These are phyloP conservation scores for Saccharomyces hybrid DNA, from an alignment of 1,139 yeast genomes.

Conservation along the genomic window DNA sequence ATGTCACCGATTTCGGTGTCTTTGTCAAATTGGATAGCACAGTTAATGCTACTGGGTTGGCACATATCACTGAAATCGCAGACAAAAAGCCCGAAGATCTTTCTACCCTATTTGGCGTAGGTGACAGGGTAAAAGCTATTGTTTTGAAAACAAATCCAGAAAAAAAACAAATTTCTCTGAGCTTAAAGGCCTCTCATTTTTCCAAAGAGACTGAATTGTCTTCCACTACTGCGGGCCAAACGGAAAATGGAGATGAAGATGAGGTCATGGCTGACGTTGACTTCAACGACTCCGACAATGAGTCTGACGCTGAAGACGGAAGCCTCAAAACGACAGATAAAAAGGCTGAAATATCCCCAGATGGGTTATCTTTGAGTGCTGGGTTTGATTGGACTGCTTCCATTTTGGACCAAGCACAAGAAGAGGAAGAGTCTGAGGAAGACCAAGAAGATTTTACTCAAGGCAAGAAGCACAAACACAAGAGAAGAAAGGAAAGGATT, in stretches of 20 bases:
- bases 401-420: slow-evolving; percentile 70
- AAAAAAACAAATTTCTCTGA: slow-evolving; percentile 41
- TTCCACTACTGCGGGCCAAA: slow-evolving; percentile 42
- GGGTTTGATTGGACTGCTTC: slow-evolving; percentile 95
- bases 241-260: slow-evolving; percentile 29
- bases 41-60: slow-evolving; percentile 70
- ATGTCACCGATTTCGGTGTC: slow-evolving; percentile 84
- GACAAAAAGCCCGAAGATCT: slow-evolving; percentile 53
- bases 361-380: slow-evolving; percentile 63
- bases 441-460: slow-evolving; percentile 49
- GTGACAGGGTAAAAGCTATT: slow-evolving; percentile 59
- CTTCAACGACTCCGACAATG: slow-evolving; percentile 17
- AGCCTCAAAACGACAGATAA: slow-evolving; percentile 14
- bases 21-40: slow-evolving; percentile 77
- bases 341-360: slow-evolving; percentile 25
- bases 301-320: slow-evolving; percentile 17
- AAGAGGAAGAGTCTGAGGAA: slow-evolving; percentile 45
- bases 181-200: slow-evolving; percentile 5
- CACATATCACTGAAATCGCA: slow-evolving; percentile 81
- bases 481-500: slow-evolving; percentile 40
- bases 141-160: slow-evolving; percentile 56
- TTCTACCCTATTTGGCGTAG: slow-evolving; percentile 64
- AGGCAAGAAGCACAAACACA: slow-evolving; percentile 36
- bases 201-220: slow-evolving; percentile 83
- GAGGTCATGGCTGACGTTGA: slow-evolving; percentile 25